Evolutionary conservation across 108 stramenopile species (phyloP).

Genomic region (Cyclotella kingstonii): DNA sequence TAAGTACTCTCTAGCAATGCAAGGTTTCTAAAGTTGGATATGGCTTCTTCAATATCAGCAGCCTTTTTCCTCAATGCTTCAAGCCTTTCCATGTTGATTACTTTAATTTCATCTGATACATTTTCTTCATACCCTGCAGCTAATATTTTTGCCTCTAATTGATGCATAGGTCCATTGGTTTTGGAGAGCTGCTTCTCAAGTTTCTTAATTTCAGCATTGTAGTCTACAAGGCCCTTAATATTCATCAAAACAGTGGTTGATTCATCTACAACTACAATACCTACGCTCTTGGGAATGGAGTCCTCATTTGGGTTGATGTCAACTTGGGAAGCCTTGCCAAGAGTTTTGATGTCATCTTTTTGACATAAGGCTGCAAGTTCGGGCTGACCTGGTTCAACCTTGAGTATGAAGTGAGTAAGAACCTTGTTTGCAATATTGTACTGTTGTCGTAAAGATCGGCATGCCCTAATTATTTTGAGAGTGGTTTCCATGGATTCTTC

Average conservation of each 20-base stretch:
- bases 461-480: constrained; percentile 81
- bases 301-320: constrained; percentile 60
- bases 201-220: constrained; percentile 88
- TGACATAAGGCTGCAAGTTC: constrained; percentile 46
- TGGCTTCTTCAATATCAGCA: constrained; percentile 73
- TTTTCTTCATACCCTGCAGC: constrained; percentile 76
- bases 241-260: constrained; percentile 86
- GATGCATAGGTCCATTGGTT: constrained; percentile 51
- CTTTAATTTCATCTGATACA: constrained; percentile 64
- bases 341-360: constrained; percentile 77
- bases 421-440: constrained; percentile 87
- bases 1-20: constrained; percentile 53
- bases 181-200: constrained; percentile 76
- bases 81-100: constrained; percentile 63
- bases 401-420: constrained; percentile 83
- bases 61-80: constrained; percentile 72
- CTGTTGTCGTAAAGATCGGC: constrained; percentile 74
- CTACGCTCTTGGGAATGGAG: constrained; percentile 67
- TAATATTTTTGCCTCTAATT: constrained; percentile 67
- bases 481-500: constrained; percentile 79
- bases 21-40: constrained; percentile 76
- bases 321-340: constrained; percentile 71
- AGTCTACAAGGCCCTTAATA: constrained; percentile 95
- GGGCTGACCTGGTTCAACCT: constrained; percentile 51
- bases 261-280: constrained; percentile 83